A percentile compares a stretch with the other conserved stretches of the same genome.
phyloP scores from a whole-genome alignment of 306 rosid genomes.

The Gleditsia sinensis region DNA sequence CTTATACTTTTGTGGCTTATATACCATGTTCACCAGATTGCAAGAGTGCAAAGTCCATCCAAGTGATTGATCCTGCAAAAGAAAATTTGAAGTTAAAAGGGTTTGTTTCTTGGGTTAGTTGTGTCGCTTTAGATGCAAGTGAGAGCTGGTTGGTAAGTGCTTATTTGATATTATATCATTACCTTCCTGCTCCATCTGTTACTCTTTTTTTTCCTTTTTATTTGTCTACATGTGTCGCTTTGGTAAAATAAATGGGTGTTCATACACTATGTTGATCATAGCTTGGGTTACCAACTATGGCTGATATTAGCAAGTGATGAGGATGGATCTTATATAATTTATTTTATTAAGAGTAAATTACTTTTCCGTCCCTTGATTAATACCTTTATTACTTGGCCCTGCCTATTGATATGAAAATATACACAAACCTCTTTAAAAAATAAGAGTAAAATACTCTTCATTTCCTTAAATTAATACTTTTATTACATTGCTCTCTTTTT shows the following conservation, averaged over 20 bases:
- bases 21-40: constrained; percentile 62
- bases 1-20: constrained; percentile 33
- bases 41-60: constrained; percentile 79
- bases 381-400: too few relatives aligned
- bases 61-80: constrained; percentile 67
- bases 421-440: too few relatives aligned
- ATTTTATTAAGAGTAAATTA: too few relatives aligned
- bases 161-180: constrained; percentile 10
- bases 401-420: too few relatives aligned
- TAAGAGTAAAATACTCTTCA: too few relatives aligned
- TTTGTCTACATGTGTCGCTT: not conserved
- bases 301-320: constrained; percentile 16
- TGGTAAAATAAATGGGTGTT: constrained; percentile 22
- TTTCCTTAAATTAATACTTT: too few relatives aligned
- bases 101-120: constrained; percentile 60
- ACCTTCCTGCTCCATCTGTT: not conserved
- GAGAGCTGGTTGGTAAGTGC: constrained; percentile 96
- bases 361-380: too few relatives aligned
- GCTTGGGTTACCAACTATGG: constrained; percentile 1
- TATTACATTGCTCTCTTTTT: too few relatives aligned
- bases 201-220: not conserved
- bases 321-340: constrained; percentile 9
- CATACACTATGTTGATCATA: too few relatives aligned
- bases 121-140: constrained; percentile 81
- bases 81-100: constrained; percentile 63